Evolutionary conservation across 2,329 filamentous ascomycete species (phyloP), one percentile per base, ranked within the genome.

Genomic region (Botryotinia narcissicola): DNA sequence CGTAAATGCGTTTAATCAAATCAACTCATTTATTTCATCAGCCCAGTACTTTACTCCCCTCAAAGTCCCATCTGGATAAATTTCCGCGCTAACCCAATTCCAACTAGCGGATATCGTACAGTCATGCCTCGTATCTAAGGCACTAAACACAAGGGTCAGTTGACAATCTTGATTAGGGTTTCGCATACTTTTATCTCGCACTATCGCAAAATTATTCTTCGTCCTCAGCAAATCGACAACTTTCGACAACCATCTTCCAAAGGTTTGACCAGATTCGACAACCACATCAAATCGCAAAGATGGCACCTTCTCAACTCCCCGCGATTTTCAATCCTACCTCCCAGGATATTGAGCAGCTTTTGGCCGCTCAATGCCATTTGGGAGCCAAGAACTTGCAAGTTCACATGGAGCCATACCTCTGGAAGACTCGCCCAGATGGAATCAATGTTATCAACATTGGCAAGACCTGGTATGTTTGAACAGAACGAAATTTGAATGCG

Each of bases 301-400:
- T 98, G 95, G 94, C 95, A 84, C 93, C 95, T 85, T 89, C 91
- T 83, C 97, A 98, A 88, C 92, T 98, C 80, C 96, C 96, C 84
- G 88, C 95, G 80, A 89, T 92, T 83, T 97, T 99, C 92, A 96
- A 97, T 90, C 93, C 96, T 84, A 98, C 96, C 83, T 78, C 91
- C 84, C 91, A 97, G 89, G 96, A 99, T 89, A 97, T 99, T 88
- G 96, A 99, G 93, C 96, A 95, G 93, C 94, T 99, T 84, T 93
- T 99, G 82, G 93, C 95, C 83, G 95, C 97, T 83, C 95, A 98
- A 88, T 91, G 89, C 87, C 97, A 99, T 87, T 91, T 98, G 82
- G 96, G 96, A 83, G 94, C 92, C 87, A 98, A 98, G 93, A 99
- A 99, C 91, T 86, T 99, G 82, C 96, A 98, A 90, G 93, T 97